Conservation (phyloP, 1,284 basidiomycete genomes). For the Ceratobasidium theobromae region DNA sequence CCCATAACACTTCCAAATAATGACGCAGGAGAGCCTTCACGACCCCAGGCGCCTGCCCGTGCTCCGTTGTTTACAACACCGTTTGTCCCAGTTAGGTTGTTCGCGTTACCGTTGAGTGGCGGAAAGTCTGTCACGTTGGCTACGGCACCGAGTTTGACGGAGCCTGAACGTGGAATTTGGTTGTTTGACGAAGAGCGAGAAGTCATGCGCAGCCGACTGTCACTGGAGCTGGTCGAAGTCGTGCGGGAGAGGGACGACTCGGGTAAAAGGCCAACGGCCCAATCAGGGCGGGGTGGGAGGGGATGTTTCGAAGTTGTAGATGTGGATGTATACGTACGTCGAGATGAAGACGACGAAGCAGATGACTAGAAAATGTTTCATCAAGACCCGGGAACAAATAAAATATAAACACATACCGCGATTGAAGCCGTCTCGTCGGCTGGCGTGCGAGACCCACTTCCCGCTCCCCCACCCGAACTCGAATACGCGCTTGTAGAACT, state of each 20-base stretch:
- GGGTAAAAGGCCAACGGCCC: constrained; percentile 77
- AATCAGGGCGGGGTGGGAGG: constrained; percentile 74
- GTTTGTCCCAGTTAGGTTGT: background rate
- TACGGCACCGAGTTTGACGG: constrained; percentile 11
- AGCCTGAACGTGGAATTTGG: constrained; percentile 8
- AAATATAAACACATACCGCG: constrained; percentile 2
- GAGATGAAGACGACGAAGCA: constrained; percentile 72
- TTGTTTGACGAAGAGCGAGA: constrained; percentile 21
- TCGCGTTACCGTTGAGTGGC: background rate
- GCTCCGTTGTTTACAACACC: background rate
- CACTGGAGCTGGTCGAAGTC: constrained; percentile 21
- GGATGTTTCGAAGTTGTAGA: constrained; percentile 69
- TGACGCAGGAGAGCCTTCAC: constrained; percentile 5
- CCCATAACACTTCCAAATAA: background rate
- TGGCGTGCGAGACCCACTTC: constrained; percentile 17
- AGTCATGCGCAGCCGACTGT: constrained; percentile 1
- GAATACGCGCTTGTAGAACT: constrained; percentile 27
- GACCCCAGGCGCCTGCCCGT: constrained; percentile 9
- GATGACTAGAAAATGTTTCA: constrained; percentile 50
- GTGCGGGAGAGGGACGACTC: constrained; percentile 48
- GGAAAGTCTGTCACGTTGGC: constrained; percentile 13
- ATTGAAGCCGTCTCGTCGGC: constrained; percentile 33
- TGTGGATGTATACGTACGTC: constrained; percentile 68
- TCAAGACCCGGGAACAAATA: constrained; percentile 26
- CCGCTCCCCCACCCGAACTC: constrained; percentile 11